Evolutionary conservation across 441 rosid species (phyloP).

Genomic region (Populus hybrid): DNA sequence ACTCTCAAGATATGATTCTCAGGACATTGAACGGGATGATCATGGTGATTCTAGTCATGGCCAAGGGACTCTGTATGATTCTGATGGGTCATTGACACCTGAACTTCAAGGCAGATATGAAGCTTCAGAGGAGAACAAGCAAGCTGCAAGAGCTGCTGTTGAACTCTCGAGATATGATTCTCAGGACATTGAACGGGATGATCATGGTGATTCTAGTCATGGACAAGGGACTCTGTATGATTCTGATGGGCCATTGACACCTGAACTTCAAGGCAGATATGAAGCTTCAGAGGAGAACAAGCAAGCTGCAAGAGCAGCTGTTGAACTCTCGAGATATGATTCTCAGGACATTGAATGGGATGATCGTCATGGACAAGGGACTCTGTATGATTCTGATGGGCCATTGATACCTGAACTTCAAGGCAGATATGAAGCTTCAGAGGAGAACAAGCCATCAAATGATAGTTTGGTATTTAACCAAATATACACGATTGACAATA

Average conservation of each 20-base stretch:
- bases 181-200: conserved; percentile 19
- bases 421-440: conserved; percentile 9
- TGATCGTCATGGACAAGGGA: conserved; percentile 13
- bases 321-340: conserved; percentile 35
- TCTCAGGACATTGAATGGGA: conserved; percentile 22
- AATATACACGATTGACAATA: conserved; percentile 10
- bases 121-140: conserved; percentile 8
- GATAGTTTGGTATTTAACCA: conserved; percentile 3
- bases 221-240: conserved; percentile 6
- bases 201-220: conserved; percentile 11
- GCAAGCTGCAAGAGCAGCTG: conserved; percentile 46
- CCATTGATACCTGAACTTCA: not conserved
- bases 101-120: not conserved
- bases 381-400: conserved; percentile 10
- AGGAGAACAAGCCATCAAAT: conserved; percentile 2
- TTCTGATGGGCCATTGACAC: conserved; percentile 3
- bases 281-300: conserved; percentile 2
- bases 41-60: conserved; percentile 5
- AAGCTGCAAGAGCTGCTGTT: conserved; percentile 48
- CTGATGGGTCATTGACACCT: conserved; percentile 4
- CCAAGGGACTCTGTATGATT: conserved; percentile 2
- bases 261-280: not conserved
- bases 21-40: conserved; percentile 21
- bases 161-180: conserved; percentile 37
- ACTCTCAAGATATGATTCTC: conserved; percentile 35